phyloP scores from a whole-genome alignment of 768 basidiomycete genomes.

The Paxillus rubicundulus region DNA sequence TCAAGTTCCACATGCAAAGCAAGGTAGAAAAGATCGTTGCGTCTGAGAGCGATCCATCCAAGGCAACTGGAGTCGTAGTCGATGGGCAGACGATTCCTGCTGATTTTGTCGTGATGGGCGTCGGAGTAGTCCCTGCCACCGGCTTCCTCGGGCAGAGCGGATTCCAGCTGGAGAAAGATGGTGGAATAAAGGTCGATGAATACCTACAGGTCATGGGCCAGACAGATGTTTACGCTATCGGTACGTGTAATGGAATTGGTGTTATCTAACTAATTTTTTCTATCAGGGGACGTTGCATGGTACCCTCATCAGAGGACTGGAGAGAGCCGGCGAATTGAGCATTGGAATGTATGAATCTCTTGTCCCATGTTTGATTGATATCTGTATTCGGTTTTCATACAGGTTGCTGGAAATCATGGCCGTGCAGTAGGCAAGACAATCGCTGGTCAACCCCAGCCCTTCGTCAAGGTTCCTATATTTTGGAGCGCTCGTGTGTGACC shows the following conservation, averaged over 20 bases:
- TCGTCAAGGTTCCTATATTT: conserved; percentile 79
- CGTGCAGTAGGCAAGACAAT: conserved; percentile 81
- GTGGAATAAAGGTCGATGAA: conserved; percentile 75
- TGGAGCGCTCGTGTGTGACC: conserved; percentile 79
- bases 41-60: conserved; percentile 46
- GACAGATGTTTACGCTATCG: conserved; percentile 66
- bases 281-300: conserved; percentile 71
- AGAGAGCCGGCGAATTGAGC: conserved; percentile 66
- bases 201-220: conserved; percentile 57
- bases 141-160: conserved; percentile 72
- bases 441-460: conserved; percentile 59
- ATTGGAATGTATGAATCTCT: conserved; percentile 71
- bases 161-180: conserved; percentile 69
- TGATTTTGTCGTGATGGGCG: conserved; percentile 81
- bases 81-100: conserved; percentile 63
- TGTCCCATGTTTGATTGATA: neutral
- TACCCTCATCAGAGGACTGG: conserved; percentile 63
- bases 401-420: conserved; percentile 86
- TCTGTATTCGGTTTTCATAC: neutral
- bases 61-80: conserved; percentile 65
- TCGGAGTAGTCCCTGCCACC: conserved; percentile 83
- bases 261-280: neutral
- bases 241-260: conserved; percentile 27
- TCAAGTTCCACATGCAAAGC: conserved; percentile 79
- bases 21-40: conserved; percentile 67